A percentile compares a stretch with the other conserved stretches of the same genome.
These are phyloP conservation scores for Cladorrhinum samala DNA, from an alignment of 495 filamentous ascomycete species.

Conservation along the genomic window DNA sequence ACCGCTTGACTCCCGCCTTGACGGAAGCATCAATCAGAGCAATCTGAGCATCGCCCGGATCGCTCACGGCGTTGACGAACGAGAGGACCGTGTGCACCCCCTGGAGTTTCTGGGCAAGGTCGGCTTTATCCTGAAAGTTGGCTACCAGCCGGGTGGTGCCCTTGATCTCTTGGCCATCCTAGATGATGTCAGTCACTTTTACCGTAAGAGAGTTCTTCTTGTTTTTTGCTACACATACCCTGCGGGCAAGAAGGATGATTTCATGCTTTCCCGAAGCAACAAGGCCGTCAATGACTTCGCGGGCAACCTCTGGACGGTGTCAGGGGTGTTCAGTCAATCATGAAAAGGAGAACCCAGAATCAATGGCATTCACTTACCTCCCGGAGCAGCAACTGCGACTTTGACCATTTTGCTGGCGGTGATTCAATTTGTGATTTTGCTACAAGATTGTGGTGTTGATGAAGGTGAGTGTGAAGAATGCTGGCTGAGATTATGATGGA, in stretches of 20 bases:
- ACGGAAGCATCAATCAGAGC: slow-evolving; percentile 49
- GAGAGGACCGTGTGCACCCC: slow-evolving; percentile 52
- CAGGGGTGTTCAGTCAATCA: too few species aligned
- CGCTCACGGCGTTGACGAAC: slow-evolving; percentile 39
- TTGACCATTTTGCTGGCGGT: slow-evolving; percentile 42
- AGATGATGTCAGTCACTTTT: too few species aligned
- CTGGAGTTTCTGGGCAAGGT: slow-evolving; percentile 33
- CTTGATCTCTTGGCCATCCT: slow-evolving; percentile 8
- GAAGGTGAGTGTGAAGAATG: too few species aligned
- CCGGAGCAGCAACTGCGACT: slow-evolving; percentile 48
- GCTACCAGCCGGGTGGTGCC: slow-evolving; percentile 33
- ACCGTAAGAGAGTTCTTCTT: too few species aligned
- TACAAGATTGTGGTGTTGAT: background rate
- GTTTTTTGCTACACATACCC: background rate
- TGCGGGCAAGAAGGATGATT: slow-evolving; percentile 42
- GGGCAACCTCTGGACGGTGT: slow-evolving; percentile 39
- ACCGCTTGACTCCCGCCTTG: slow-evolving; percentile 48
- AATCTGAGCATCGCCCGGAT: slow-evolving; percentile 35
- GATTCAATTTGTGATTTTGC: background rate
- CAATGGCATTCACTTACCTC: slow-evolving; percentile 32
- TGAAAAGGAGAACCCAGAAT: background rate
- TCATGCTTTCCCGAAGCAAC: slow-evolving; percentile 46
- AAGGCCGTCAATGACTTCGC: slow-evolving; percentile 50
- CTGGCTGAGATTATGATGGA: too few species aligned
- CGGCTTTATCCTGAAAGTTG: slow-evolving; percentile 37